Evolutionary conservation across 495 filamentous ascomycete genomes (phyloP).

Genomic region (Aspergillus asperescens): DNA sequence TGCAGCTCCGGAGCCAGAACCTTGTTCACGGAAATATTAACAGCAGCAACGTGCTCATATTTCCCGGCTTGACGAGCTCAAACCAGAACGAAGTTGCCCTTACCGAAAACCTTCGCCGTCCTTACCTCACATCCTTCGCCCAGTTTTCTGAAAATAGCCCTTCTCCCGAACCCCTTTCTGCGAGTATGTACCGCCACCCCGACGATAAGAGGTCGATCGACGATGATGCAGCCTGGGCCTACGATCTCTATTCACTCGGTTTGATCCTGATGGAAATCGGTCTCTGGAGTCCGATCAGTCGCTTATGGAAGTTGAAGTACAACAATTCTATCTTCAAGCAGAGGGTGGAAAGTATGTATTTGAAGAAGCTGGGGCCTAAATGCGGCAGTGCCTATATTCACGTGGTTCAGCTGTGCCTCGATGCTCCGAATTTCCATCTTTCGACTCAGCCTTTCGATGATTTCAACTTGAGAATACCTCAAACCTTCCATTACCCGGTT

Average conservation of each 20-base stretch:
- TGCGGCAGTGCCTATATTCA: slow-evolving; percentile 75
- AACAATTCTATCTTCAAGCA: slow-evolving; percentile 57
- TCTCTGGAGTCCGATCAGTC: slow-evolving; percentile 74
- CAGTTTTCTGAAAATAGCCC: slow-evolving; percentile 67
- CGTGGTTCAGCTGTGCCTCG: slow-evolving; percentile 73
- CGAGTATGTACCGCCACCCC: slow-evolving; percentile 72
- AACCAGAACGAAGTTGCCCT: slow-evolving; percentile 38
- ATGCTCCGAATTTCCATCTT: slow-evolving; percentile 60
- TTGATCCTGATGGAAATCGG: slow-evolving; percentile 82
- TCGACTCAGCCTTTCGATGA: slow-evolving; percentile 53
- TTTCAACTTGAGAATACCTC: slow-evolving; percentile 38
- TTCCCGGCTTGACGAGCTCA: slow-evolving; percentile 46
- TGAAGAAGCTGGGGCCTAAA: slow-evolving; percentile 62
- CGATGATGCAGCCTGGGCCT: slow-evolving; percentile 50
- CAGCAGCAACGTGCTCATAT: slow-evolving; percentile 75
- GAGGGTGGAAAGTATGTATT: slow-evolving; percentile 56
- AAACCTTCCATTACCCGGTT: slow-evolving; percentile 46
- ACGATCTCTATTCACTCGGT: slow-evolving; percentile 82
- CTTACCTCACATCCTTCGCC: slow-evolving; percentile 75
- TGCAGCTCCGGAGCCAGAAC: slow-evolving; percentile 69
- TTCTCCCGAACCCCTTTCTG: slow-evolving; percentile 44
- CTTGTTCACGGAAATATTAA: slow-evolving; percentile 77
- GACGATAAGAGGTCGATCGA: slow-evolving; percentile 59
- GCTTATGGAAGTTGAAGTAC: slow-evolving; percentile 63
- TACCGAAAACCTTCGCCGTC: slow-evolving; percentile 59